Percentiles rank a stretch among this genome's conserved stretches.
Evolutionary conservation across 176 grass and related monocot species (phyloP).

Genomic region (Triticum dicoccoides): DNA sequence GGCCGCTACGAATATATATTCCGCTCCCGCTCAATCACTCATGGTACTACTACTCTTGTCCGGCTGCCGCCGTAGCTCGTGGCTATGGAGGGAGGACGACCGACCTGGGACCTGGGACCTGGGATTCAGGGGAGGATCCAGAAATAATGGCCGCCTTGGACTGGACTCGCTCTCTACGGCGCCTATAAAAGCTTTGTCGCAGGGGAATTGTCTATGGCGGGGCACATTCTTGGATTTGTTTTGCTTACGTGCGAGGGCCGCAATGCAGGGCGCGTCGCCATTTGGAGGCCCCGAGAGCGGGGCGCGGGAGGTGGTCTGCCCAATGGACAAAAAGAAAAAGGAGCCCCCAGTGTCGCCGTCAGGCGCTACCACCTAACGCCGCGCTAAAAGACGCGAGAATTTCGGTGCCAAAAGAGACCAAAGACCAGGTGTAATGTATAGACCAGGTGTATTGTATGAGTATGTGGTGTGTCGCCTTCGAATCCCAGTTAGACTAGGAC

Average conservation of each 20-base stretch:
- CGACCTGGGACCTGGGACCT: not conserved
- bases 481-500: not conserved
- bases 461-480: not conserved
- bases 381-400: slow-evolving; percentile 29
- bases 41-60: not conserved
- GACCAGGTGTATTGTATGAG: too few species aligned
- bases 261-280: slow-evolving; percentile 4
- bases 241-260: slow-evolving; percentile 14
- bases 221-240: not conserved
- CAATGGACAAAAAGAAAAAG: not conserved
- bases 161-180: not conserved
- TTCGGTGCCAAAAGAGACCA: not conserved
- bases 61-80: not conserved
- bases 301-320: not conserved
- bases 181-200: not conserved
- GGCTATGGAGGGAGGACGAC: not conserved
- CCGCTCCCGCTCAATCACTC: not conserved
- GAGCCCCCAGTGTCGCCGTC: slow-evolving; percentile 30
- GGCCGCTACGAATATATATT: too few species aligned
- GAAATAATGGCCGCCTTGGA: not conserved
- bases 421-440: not conserved
- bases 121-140: slow-evolving; percentile 27
- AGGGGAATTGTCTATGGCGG: not conserved
- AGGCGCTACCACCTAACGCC: slow-evolving; percentile 15
- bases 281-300: slow-evolving; percentile 22